A percentile compares a stretch with the other conserved stretches of the same genome.
Conservation (phyloP, 2,329 filamentous ascomycete genomes). For the Neurospora sp. region DNA sequence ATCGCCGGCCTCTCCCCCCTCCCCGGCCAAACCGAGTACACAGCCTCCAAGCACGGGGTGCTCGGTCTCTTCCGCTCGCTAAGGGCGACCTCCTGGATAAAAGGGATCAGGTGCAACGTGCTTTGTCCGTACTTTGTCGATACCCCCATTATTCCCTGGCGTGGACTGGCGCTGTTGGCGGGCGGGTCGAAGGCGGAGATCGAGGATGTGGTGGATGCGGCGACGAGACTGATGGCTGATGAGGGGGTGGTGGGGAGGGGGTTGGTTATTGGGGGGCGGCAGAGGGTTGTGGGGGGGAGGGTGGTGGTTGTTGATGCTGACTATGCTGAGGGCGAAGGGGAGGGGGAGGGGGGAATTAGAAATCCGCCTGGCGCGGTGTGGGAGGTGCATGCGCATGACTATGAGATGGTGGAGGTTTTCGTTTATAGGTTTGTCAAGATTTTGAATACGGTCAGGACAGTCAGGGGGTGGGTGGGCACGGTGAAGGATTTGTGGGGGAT, state of each 20-base stretch:
- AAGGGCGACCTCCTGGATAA: slow-evolving; percentile 35
- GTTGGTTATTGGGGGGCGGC: slow-evolving; percentile 29
- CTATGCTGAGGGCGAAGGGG: slow-evolving; percentile 2
- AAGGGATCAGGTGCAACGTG: slow-evolving; percentile 53
- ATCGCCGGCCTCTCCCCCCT: slow-evolving; percentile 44
- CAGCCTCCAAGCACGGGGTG: slow-evolving; percentile 55
- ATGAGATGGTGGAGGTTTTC: slow-evolving; percentile 18
- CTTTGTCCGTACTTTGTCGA: slow-evolving; percentile 59
- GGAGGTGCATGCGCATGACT: slow-evolving; percentile 43
- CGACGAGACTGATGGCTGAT: slow-evolving; percentile 51
- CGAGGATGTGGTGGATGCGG: slow-evolving; percentile 55
- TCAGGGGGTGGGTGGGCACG: slow-evolving; percentile 43
- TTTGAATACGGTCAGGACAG: slow-evolving; percentile 38
- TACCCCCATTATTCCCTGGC: slow-evolving; percentile 44
- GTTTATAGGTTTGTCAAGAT: slow-evolving; percentile 31
- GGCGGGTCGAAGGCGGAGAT: slow-evolving; percentile 43
- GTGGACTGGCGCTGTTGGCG: slow-evolving; percentile 42
- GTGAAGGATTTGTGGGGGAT: slow-evolving; percentile 15
- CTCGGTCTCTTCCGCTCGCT: slow-evolving; percentile 54
- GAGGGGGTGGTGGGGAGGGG: slow-evolving; percentile 41
- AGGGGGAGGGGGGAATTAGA: slow-evolving; percentile 25
- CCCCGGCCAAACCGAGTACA: slow-evolving; percentile 42
- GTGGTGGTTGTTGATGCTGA: slow-evolving; percentile 16
- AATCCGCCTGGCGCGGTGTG: slow-evolving; percentile 31
- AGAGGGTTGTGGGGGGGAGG: slow-evolving; percentile 31